Conservation (phyloP, 2,329 filamentous ascomycete species). For the Botrytis hyacinthi region DNA sequence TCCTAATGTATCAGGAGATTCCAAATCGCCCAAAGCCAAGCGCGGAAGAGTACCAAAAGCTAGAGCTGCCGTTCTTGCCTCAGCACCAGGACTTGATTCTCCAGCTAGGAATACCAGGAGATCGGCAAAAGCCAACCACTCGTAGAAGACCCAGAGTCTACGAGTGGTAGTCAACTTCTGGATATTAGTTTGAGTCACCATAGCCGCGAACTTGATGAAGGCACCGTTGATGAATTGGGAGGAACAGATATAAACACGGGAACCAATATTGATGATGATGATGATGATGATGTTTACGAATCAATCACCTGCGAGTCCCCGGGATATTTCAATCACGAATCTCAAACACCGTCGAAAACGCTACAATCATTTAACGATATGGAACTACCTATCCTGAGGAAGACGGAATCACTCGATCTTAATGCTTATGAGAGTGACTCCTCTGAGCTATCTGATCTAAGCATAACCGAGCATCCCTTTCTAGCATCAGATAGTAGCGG, state of each 20-base stretch:
- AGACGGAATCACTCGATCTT: not conserved
- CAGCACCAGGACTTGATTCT: conserved; percentile 14
- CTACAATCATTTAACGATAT: not conserved
- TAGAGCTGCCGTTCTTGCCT: conserved; percentile 20
- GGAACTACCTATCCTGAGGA: conserved; percentile 5
- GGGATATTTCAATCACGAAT: conserved; percentile 7
- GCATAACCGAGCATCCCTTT: conserved; percentile 23
- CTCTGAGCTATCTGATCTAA: conserved; percentile 25
- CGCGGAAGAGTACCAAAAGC: conserved; percentile 18
- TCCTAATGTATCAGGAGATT: conserved; percentile 22
- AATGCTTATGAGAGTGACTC: conserved; percentile 3
- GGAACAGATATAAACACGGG: not conserved
- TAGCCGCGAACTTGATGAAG: not conserved
- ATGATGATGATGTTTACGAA: conserved; percentile 10
- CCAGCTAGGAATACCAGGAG: conserved; percentile 23
- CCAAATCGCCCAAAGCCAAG: conserved; percentile 26
- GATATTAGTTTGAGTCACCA: conserved; percentile 24
- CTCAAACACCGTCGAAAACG: conserved; percentile 21
- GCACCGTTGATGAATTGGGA: not conserved
- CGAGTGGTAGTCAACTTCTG: conserved; percentile 40
- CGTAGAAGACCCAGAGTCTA: conserved; percentile 36
- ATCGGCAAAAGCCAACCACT: conserved; percentile 39
- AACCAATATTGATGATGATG: conserved; percentile 6
- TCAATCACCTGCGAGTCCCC: not conserved
- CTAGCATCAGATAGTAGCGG: conserved; percentile 27